Base-by-base conservation (phyloP, 2,329 filamentous ascomycete species). In the Curvularia lunata region DNA sequence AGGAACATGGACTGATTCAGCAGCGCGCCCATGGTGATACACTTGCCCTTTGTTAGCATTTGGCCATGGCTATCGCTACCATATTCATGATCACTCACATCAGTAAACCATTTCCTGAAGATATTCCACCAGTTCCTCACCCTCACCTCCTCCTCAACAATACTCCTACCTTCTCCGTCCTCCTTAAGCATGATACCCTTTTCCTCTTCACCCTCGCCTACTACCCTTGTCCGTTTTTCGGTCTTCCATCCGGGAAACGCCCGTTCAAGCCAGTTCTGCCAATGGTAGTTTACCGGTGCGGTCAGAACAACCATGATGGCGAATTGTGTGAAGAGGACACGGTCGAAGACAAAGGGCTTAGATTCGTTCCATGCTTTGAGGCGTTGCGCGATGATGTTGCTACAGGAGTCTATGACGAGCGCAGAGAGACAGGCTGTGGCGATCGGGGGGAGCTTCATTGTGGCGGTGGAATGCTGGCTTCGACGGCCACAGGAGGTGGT, bases 231-330 rank as follows among this genome's bases (percentile, higher is more conserved):
- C 23, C 58, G 62, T 45, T 61, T 70, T 2, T 69, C 65, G 1
- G 62, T 64, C 62, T 67, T 73, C 72, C 72, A 76, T 0, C 89
- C 88, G 0, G 92, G 92, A 70, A 92, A 96, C 4, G 83, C 79
- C 8, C 83, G 79, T 75, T 97, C 92, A 37, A 97, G 83, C 75
- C 85, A 90, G 38, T 87, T 84, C 81, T 96, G 92, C 92, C 92
- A 97, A 67, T 91, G 76, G 72, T 91, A 91, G 77, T 97, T 97
- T 41, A 91, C 88, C 1, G 92, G 92, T 25, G 89, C 89, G 71
- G 84, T 88, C 55, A 96, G 72, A 34, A 90, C 71, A 54, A 88
- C 85, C 79, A 89, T 95, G 56, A 91, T 64, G 43, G 72, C 67
- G 57, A 77, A 75, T 55, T 75, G 75, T 54, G 71, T 64, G 66